Base-by-base conservation (phyloP, 108 stramenopile species). In the Nitzschia inconspicua region DNA sequence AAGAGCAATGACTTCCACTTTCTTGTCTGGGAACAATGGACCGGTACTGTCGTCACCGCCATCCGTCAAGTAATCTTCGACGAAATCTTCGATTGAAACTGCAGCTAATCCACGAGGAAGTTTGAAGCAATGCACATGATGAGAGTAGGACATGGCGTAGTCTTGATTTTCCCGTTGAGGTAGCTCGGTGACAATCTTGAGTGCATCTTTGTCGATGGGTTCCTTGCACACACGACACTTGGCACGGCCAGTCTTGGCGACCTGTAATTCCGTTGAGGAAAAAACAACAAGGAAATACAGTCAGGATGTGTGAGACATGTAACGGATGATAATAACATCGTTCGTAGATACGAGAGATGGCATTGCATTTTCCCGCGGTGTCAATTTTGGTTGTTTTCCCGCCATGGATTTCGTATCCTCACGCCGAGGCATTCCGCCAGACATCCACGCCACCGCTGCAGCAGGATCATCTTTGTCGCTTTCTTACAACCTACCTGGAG, bases 151-250 rank as follows among this genome's bases (percentile, higher is more conserved):
- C 54, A 72, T 58, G 27, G 52, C 26, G 42, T 47, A 47, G 3
- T 66, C 41, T 4, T 20, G 22, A 14, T 69, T 44, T 19, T 43
- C 65, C 18, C 34, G 14, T 9, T 25, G 34, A 6, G 56, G 55
- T 10, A 62, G 61, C 40, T 28, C 30, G 4, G 57, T 47, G 0
- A 63, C 62, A 50, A 88, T 72, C 3, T 85, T 79, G 6, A 85
- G 48, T 10, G 76, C 80, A 27, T 53, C 84, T 65, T 81, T 83
- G 31, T 34, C 60, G 41, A 91, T 91, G 22, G 37, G 53, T 64
- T 83, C 84, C 63, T 87, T 91, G 78, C 84, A 91, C 22, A 70
- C 78, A 35, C 83, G 83, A 70, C 89, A 91, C 32, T 71, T 80
- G 53, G 76, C 39, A 1, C 85, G 76, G 44, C 67, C 81, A 10